Evolutionary conservation across 1,284 basidiomycete genomes (phyloP).

Genomic region (Ustilago xerochloae): DNA sequence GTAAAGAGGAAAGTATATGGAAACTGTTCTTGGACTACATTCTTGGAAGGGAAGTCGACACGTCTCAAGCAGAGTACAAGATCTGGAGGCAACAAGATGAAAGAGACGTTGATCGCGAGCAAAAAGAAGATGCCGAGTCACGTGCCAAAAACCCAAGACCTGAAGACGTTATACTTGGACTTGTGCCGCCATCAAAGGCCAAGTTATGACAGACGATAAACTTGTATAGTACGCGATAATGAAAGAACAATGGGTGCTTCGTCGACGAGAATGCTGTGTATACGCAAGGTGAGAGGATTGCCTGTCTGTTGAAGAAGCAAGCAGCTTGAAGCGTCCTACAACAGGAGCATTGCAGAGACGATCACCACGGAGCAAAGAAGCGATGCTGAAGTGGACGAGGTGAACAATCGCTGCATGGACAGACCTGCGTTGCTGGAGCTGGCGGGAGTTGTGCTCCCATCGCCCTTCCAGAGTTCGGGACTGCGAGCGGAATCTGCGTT

Average conservation of each 20-base stretch:
- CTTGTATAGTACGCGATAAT: too few relatives aligned
- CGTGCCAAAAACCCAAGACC: slow-evolving; percentile 18
- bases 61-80: slow-evolving; percentile 29
- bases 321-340: neutral
- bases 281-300: too few relatives aligned
- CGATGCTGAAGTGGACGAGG: neutral
- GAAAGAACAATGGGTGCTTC: neutral
- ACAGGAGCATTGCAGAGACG: neutral
- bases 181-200: slow-evolving; percentile 23
- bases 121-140: slow-evolving; percentile 13
- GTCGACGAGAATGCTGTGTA: too few relatives aligned
- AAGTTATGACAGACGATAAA: slow-evolving; percentile 22
- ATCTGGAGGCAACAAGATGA: slow-evolving; percentile 43
- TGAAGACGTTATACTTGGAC: slow-evolving; percentile 29
- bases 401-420: neutral
- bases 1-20: slow-evolving; percentile 56
- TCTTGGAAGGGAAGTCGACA: slow-evolving; percentile 37
- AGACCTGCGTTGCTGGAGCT: neutral
- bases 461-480: slow-evolving; percentile 35
- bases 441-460: neutral
- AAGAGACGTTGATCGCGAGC: slow-evolving; percentile 32
- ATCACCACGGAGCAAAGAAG: too few relatives aligned
- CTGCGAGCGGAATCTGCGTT: slow-evolving; percentile 23
- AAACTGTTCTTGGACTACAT: slow-evolving; percentile 51
- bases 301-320: neutral